A percentile compares a stretch with the other conserved stretches of the same genome.
Evolutionary conservation across 305 asterid species (phyloP).

Genomic region (Fraxinus angustifolia): DNA sequence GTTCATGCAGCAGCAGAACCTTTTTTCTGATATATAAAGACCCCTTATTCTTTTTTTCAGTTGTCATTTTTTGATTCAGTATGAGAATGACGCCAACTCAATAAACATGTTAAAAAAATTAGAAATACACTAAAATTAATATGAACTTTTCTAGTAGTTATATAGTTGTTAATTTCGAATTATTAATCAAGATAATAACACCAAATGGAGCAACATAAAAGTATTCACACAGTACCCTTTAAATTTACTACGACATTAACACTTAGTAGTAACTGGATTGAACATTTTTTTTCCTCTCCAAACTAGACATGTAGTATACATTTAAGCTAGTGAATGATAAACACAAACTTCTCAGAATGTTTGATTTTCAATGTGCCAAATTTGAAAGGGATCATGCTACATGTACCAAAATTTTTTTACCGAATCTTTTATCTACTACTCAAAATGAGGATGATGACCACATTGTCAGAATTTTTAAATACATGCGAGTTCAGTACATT

Average conservation of each 20-base stretch:
- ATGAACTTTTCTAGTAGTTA: not conserved
- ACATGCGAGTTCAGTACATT: too few species aligned
- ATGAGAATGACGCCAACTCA: not conserved
- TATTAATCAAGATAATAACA: not conserved
- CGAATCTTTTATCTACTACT: too few species aligned
- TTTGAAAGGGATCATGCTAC: not conserved
- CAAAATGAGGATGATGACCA: too few species aligned
- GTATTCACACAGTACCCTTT: not conserved
- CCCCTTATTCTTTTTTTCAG: not conserved
- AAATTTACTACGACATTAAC: not conserved
- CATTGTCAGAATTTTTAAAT: too few species aligned
- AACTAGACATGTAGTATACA: not conserved
- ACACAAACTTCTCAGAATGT: not conserved
- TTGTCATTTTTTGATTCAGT: not conserved
- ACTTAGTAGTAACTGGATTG: not conserved
- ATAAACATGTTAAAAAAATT: not conserved
- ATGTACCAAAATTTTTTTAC: too few species aligned
- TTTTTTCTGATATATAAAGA: too few species aligned
- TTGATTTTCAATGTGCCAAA: not conserved
- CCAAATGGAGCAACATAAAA: not conserved
- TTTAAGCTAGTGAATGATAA: not conserved
- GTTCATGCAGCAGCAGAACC: too few species aligned
- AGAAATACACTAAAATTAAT: not conserved
- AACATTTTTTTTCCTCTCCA: too few species aligned
- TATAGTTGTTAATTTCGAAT: not conserved